Evolutionary conservation across 257 asterid genomes (phyloP).

Genomic region (Linaria vulgaris): DNA sequence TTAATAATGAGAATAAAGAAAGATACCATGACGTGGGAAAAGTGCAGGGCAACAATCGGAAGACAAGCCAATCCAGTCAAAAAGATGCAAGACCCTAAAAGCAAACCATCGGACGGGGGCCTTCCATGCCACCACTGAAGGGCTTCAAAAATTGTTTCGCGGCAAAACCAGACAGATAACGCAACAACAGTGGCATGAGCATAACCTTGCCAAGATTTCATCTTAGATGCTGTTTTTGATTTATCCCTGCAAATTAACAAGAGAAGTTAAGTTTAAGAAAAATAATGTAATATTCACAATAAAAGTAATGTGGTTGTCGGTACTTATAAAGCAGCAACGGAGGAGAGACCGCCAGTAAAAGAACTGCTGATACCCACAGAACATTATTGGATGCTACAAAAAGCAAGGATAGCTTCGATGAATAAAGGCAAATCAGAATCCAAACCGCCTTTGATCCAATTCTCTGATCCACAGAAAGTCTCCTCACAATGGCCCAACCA

Average conservation of each 20-base stretch:
- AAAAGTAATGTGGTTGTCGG: slow-evolving; percentile 26
- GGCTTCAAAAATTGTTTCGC: slow-evolving; percentile 94
- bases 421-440: slow-evolving; percentile 86
- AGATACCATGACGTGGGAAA: slow-evolving; percentile 94
- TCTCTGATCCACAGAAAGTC: slow-evolving; percentile 76
- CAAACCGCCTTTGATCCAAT: slow-evolving; percentile 88
- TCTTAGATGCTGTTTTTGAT: slow-evolving; percentile 79
- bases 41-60: slow-evolving; percentile 92
- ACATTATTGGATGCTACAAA: slow-evolving; percentile 83
- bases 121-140: slow-evolving; percentile 99
- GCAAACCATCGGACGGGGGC: slow-evolving; percentile 95
- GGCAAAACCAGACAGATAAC: slow-evolving; percentile 86
- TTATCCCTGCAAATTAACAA: slow-evolving; percentile 69
- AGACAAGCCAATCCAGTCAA: slow-evolving; percentile 84
- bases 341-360: slow-evolving; percentile 89
- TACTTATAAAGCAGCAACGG: slow-evolving; percentile 96
- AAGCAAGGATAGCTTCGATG: slow-evolving; percentile 83
- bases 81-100: slow-evolving; percentile 83
- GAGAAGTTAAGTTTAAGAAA: slow-evolving; percentile 19
- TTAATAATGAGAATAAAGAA: slow-evolving; percentile 16
- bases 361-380: slow-evolving; percentile 92
- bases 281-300: slow-evolving; percentile 18
- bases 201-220: slow-evolving; percentile 97
- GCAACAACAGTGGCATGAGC: slow-evolving; percentile 85
- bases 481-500: slow-evolving; percentile 89